Base-by-base conservation (phyloP, 2,329 filamentous ascomycete species). In the Venturia nashicola region DNA sequence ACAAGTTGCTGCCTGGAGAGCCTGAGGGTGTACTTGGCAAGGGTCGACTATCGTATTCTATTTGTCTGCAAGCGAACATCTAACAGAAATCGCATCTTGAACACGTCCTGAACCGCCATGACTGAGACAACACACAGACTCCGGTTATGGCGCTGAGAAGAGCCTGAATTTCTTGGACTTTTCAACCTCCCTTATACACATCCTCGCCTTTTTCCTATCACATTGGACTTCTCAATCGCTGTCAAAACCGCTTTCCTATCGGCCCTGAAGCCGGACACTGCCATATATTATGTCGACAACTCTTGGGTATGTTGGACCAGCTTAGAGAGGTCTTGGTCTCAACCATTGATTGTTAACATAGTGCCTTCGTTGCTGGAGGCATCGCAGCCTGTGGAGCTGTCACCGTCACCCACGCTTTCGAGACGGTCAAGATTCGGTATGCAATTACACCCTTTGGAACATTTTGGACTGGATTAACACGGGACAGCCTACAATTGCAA, bases 371-470 rank as follows among this genome's bases (percentile, higher is more conserved):
- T 71, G 93, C 94, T 65, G 94, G 94, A 74, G 94, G 94, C 74
- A 89, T 99, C 73, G 94, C 94, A 73, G 94, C 94, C 68, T 97
- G 93, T 78, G 94, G 94, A 73, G 94, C 94, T 68, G 94, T 99
- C 65, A 97, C 93, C 48, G 92, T 95, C 68, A 97, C 94, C 61
- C 94, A 99, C 77, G 92, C 92, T 65, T 97, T 97, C 79, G 94
- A 99, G 78, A 97, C 93, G 14, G 91, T 99, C 75, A 99, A 99
- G 84, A 97, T 97, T 74, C 89, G 92, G 88, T 92, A 80, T 73
- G 81, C 64, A 16, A 23, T 23, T 34, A 1, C 36, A 2, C n/a
- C 14, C 8, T 2, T 23, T 4, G 20, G 34, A 20, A 51, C 51
- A 0, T 7, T 39, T 36, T 6, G 34, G 42, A 20, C 42, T 44